Base-by-base conservation (phyloP, 495 filamentous ascomycete species). In the Annulohypoxylon moriforme region DNA sequence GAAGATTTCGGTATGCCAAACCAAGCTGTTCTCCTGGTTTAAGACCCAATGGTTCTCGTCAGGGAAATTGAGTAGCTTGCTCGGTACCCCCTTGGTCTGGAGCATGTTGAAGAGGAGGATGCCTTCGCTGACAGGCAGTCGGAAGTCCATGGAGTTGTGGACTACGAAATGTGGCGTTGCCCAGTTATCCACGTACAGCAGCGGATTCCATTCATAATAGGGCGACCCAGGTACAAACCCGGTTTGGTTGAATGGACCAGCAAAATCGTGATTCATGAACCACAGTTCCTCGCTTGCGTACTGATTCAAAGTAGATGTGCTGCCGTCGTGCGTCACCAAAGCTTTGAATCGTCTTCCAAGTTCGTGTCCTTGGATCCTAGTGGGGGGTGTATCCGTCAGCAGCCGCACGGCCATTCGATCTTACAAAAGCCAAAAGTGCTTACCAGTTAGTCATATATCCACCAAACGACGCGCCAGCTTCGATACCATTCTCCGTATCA, bases 271-370 rank as follows among this genome's bases (percentile, higher is more conserved):
- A 75, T 78, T 78, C 76, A 78, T 78, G 78, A 93, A 93, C 78
- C 90, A 93, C 29, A 91, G 86, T 74, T 93, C 91, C 60, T 93
- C 91, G 38, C 84, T 89, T 4, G 86, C 83, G 20, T 92, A 81
- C 72, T 90, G 86, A 14, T 85, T 84, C 0, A 85, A 81, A 74
- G 89, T 90, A 65, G 85, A 89, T 70, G 91, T 91, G 36, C 90
- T 84, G 20, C 91, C 91, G 75, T 93, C 92, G 73, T 94, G 92
- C 47, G 88, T 91, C n/a, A 93, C 90, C 1, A 93, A 83, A 4
- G 91, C 91, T 76, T 89, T 89, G 81, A 92, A 92, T 69, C 89
- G 86, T 57, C 88, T 86, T n/a, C 84, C 85, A 33, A 87, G 73
- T 20, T 78, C 77, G 49, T 85, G 82, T 64, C 85, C 86, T 78